Conservation (phyloP, 1,284 basidiomycete genomes). For the Boletus semigastroideus region DNA sequence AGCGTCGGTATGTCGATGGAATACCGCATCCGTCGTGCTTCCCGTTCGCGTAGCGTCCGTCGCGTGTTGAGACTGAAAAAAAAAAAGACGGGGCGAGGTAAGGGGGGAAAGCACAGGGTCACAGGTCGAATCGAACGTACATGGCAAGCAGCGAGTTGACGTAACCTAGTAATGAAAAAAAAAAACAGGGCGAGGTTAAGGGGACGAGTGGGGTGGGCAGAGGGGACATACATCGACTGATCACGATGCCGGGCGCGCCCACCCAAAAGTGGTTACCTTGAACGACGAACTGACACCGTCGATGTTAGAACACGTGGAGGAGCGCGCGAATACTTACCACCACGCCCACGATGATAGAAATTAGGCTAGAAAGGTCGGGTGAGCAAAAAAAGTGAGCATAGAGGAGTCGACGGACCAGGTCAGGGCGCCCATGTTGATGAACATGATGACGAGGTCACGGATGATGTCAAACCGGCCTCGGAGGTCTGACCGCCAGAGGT, state of each 20-base stretch:
- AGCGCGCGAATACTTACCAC: conserved; percentile 3
- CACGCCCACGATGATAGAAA: conserved; percentile 6
- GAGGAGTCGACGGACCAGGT: conserved; percentile 6
- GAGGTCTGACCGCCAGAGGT: conserved; percentile 15
- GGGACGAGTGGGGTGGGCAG: neutral
- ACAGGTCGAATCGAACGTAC: neutral
- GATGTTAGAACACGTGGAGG: neutral
- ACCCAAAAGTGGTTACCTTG: conserved; percentile 12
- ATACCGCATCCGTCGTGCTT: neutral
- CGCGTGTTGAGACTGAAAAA: conserved; percentile 9
- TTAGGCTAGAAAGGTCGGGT: neutral
- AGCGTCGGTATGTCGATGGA: conserved; percentile 4
- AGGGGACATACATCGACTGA: conserved; percentile 12
- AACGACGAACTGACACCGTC: neutral
- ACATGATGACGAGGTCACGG: conserved; percentile 11
- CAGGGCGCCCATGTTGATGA: conserved; percentile 15
- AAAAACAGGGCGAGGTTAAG: neutral
- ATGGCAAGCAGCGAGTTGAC: conserved; percentile 14
- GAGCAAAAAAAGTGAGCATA: too few relatives aligned
- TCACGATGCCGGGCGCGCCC: conserved; percentile 1
- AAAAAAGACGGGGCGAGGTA: neutral
- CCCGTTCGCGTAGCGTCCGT: conserved; percentile 10
- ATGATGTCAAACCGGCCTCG: neutral
- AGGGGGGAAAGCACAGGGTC: fast-evolving
- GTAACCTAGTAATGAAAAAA: too few relatives aligned